Percentiles rank a stretch among this genome's conserved stretches.
Conservation (phyloP, 495 filamentous ascomycete genomes). For the Sabuloglossum arenarium region DNA sequence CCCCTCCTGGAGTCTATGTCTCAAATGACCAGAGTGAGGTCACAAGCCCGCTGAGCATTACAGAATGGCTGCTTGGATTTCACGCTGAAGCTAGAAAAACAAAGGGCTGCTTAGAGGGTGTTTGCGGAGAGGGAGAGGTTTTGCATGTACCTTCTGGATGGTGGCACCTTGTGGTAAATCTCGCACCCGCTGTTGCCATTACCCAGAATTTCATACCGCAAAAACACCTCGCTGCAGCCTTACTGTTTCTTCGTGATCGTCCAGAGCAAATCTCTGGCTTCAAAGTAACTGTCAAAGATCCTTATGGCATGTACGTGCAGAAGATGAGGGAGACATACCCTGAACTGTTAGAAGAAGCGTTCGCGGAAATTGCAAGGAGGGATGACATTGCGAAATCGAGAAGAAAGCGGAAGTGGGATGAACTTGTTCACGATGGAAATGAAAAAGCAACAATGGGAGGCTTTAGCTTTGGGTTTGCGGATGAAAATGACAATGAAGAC, state of each 20-base stretch:
- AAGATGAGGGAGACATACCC: conserved; percentile 43
- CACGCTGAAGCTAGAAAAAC: conserved; percentile 67
- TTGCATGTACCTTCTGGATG: conserved; percentile 84
- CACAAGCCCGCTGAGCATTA: conserved; percentile 82
- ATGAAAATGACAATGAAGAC: conserved; percentile 21
- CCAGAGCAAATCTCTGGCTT: conserved; percentile 77
- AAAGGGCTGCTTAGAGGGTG: conserved; percentile 65
- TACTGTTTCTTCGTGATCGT: conserved; percentile 70
- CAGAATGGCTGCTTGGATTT: conserved; percentile 85
- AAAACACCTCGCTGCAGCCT: conserved; percentile 46
- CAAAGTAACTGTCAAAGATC: conserved; percentile 44
- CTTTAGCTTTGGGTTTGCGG: conserved; percentile 70
- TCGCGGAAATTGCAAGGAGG: conserved; percentile 39
- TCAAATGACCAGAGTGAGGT: conserved; percentile 87
- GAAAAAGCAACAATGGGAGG: conserved; percentile 26
- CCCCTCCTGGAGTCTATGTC: conserved; percentile 77
- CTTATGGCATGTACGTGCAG: conserved; percentile 55
- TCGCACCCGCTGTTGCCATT: conserved; percentile 63
- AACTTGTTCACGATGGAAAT: conserved; percentile 33
- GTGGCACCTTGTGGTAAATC: conserved; percentile 93
- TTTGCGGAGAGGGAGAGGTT: conserved; percentile 75
- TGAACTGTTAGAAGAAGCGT: conserved; percentile 39
- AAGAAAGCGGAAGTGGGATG: conserved; percentile 78
- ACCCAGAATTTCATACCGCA: conserved; percentile 92
- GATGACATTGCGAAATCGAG: conserved; percentile 14